phyloP scores from a whole-genome alignment of 768 basidiomycete genomes.

The Macrocybe gigantea region DNA sequence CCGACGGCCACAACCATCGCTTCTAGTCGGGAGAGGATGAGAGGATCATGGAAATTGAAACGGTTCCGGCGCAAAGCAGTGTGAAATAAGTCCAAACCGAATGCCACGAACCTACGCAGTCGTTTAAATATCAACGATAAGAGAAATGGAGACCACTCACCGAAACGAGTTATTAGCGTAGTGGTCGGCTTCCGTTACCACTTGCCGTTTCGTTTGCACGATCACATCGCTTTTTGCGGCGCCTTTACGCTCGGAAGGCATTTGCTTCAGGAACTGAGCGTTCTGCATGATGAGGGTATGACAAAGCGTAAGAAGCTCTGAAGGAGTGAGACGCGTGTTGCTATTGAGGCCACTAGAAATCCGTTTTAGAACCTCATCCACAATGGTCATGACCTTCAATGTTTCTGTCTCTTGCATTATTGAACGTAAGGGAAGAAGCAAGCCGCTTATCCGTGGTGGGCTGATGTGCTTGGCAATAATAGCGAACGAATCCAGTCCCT shows the following conservation, averaged over 20 bases:
- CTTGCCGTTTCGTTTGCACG: slow-evolving; percentile 74
- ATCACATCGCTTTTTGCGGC: slow-evolving; percentile 50
- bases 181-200: slow-evolving; percentile 50
- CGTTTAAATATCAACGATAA: slow-evolving; percentile 3
- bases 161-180: slow-evolving; percentile 87
- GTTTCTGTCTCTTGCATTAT: slow-evolving; percentile 86
- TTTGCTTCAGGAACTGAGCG: slow-evolving; percentile 74
- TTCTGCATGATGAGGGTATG: slow-evolving; percentile 90
- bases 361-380: slow-evolving; percentile 84
- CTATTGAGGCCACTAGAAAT: slow-evolving; percentile 80
- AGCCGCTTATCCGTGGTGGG: slow-evolving; percentile 65
- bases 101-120: slow-evolving; percentile 67
- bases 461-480: slow-evolving; percentile 76
- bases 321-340: slow-evolving; percentile 64
- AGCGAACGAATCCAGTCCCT: slow-evolving; percentile 81
- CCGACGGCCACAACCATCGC: slow-evolving; percentile 84
- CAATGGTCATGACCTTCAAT: slow-evolving; percentile 70
- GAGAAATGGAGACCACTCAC: slow-evolving; percentile 29
- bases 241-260: slow-evolving; percentile 29
- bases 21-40: slow-evolving; percentile 78
- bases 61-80: slow-evolving; percentile 81
- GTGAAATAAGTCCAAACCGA: slow-evolving; percentile 88
- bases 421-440: slow-evolving; percentile 73
- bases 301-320: slow-evolving; percentile 74
- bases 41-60: slow-evolving; percentile 75